phyloP scores from a whole-genome alignment of 2,329 filamentous ascomycete species.

The Lasiodiplodia sp. region DNA sequence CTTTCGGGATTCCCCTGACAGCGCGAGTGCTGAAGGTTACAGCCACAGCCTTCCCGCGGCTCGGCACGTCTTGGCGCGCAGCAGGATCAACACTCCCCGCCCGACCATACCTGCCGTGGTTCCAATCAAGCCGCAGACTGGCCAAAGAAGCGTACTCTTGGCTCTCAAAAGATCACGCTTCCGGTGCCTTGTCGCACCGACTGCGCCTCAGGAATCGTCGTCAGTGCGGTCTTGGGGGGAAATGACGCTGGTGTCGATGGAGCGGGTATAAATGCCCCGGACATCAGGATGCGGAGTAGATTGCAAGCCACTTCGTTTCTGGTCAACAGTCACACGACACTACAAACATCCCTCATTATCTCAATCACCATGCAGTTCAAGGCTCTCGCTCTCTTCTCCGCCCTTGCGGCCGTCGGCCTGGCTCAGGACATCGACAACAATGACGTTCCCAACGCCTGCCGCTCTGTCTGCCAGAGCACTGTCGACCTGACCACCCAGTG shows the following conservation, averaged over 20 bases:
- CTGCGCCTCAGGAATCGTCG: constrained; percentile 26
- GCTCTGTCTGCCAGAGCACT: constrained; percentile 38
- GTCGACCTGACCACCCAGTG: constrained; percentile 38
- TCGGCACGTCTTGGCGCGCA: constrained; percentile 15
- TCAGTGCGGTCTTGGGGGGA: constrained; percentile 20
- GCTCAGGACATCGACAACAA: constrained; percentile 39
- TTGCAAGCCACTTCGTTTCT: background rate
- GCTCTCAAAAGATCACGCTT: constrained; percentile 4
- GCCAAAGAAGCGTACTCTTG: constrained; percentile 16
- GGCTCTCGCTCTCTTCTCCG: constrained; percentile 10
- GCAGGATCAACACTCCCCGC: constrained; percentile 8
- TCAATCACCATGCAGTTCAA: constrained; percentile 17
- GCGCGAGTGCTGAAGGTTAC: background rate
- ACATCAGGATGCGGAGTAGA: constrained; percentile 3
- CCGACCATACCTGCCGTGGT: constrained; percentile 13
- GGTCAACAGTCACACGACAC: background rate
- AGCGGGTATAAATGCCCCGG: constrained; percentile 3
- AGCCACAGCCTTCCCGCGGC: constrained; percentile 23
- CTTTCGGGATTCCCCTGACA: constrained; percentile 18
- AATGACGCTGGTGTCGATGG: constrained; percentile 2
- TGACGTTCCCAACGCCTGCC: constrained; percentile 42
- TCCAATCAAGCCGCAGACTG: constrained; percentile 12
- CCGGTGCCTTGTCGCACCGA: constrained; percentile 10
- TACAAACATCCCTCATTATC: background rate
- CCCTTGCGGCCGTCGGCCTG: constrained; percentile 2